Evolutionary conservation across 2,329 filamentous ascomycete genomes (phyloP), one percentile per base, ranked within the genome.

Genomic region (Fusarium praegraminearum): DNA sequence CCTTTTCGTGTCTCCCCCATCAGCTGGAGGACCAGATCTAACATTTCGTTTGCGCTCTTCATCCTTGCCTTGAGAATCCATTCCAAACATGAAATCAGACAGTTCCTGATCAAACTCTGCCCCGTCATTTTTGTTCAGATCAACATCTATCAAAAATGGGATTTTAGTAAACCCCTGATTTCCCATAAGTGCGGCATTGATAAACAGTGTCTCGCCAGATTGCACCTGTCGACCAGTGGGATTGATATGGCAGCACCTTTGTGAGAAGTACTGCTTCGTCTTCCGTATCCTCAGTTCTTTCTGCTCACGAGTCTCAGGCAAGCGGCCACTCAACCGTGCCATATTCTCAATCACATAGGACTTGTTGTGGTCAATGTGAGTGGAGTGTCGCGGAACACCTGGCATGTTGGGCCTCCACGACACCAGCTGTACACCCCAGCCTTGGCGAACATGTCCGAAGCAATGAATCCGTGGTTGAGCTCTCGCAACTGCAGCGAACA

Each of bases 321-420:
- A 44, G 8, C 56, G 44, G 2, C 26, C 63, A 0, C 38, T 58
- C 0, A 73, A n/a, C 32, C 16, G 38, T 40, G 36, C 58, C 11
- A 84, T 70, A 2, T 55, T 81, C 24, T 80, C 78, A 1, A 87
- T 62, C 0, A 81, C 44, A 1, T 55, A 12, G 0, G 83, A 85
- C 4, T 70, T 70, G 0, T 76, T 79, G 49, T 87, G 81, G 52
- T 87, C 82, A 22, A 87, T 84, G 46, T 82, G 81, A 0, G 78
- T 82, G 24, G 86, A 80, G 70, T 86, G 81, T 0, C 81, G 82
- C 5, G 82, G 80, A 0, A 32, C 53, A 1, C 77, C 69, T 1
- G 61, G 69, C 4, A 74, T 63, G 10, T 22, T 33, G 0, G 53
- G 35, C 3, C 81, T 74, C 87, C 86, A 89, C 4, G 78, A 77